Base-by-base conservation (phyloP, 225 moss, liverwort and hornwort genomes). In the Lunularia cruciata region DNA sequence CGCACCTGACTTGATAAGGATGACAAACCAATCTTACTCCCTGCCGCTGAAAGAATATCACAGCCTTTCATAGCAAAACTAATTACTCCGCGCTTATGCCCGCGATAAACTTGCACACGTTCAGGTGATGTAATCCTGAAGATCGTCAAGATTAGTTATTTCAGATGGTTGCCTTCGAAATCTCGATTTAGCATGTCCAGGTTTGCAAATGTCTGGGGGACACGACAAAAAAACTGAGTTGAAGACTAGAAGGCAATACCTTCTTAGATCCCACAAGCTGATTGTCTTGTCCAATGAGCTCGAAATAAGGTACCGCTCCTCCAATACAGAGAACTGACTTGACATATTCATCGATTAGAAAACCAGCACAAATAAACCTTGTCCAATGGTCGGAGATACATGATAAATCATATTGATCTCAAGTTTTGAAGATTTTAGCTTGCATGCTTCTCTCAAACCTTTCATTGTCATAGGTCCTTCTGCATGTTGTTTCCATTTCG, bases 261-360 rank as follows among this genome's bases (percentile, higher is more conserved):
- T 87, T 83, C 92, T 79, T 43, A 92, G 60, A 72, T 92, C 92
- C 92, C 92, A 92, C 37, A 92, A 85, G 70, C 84, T 77, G 25
- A 92, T 75, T 58, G 86, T 87, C 72, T 81, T 89, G 73, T 92
- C 92, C 63, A 56, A 12, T 54, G 92, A 92, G 73, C 92, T 92
- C 40, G 92, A 87, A 33, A 92, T 77, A 72, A 92, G 79, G 75
- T 87, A 87, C 45, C 73, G 71, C 67, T 78, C 86, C 73, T 89
- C 89, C 37, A 89, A 73, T 62, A 84, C 86, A 73, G 82, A 85
- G 81, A 92, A 75, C 91, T 92, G 85, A 73, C 22, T 35, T 25
- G 39, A 61, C 20, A 61, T 20, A 25, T 80, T 28, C 15, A 19
- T 0, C 1, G 42, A 14, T 61, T 9, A 38, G 60, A 51, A 31